Conservation (phyloP, 768 basidiomycete species). For the Lactarius evosmus region DNA sequence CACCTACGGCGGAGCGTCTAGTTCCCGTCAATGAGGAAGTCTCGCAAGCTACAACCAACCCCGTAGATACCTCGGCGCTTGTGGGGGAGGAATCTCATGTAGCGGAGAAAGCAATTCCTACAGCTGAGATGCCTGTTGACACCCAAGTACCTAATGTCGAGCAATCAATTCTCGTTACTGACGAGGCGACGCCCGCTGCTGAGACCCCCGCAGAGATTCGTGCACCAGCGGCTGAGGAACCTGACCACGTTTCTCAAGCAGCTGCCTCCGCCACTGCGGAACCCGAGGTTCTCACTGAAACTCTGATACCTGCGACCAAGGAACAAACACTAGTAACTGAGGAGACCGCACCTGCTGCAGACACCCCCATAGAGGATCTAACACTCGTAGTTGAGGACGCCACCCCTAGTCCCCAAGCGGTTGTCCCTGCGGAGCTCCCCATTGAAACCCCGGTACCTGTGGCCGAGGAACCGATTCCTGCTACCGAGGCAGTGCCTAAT, state of each 20-base stretch:
- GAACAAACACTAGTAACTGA: not conserved
- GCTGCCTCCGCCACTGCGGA: not conserved
- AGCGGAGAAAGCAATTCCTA: not conserved
- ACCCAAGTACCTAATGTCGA: not conserved
- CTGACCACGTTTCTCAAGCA: not conserved
- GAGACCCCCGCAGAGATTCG: not conserved
- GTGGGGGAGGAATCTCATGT: not conserved
- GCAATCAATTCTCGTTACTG: not conserved
- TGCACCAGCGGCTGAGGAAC: not conserved
- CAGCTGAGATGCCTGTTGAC: not conserved
- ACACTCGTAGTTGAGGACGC: not conserved
- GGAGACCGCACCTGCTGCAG: not conserved
- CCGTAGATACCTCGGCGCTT: not conserved
- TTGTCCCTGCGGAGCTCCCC: not conserved
- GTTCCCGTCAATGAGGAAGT: not conserved
- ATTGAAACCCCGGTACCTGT: not conserved
- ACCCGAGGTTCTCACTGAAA: not conserved
- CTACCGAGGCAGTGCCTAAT: not conserved
- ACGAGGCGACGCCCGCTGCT: not conserved
- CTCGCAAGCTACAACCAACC: not conserved
- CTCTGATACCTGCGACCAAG: not conserved
- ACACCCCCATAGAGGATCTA: not conserved
- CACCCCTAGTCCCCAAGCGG: not conserved
- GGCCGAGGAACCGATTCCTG: not conserved
- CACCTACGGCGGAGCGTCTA: not conserved